These are phyloP conservation scores for Phytophthora citricola DNA, from an alignment of 352 stramenopile species.

Conservation along the genomic window DNA sequence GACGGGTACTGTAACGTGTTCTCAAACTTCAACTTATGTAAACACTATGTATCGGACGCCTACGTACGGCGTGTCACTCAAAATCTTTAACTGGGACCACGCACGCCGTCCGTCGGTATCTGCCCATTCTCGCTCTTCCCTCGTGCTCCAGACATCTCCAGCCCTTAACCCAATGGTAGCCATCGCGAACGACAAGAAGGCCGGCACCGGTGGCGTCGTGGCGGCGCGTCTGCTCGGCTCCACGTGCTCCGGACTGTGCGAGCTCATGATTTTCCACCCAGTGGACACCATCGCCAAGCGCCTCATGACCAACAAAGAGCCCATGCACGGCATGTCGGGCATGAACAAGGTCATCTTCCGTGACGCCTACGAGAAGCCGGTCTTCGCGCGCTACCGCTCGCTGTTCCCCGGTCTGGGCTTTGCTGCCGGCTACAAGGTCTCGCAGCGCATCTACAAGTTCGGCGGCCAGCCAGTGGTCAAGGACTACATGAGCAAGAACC, in stretches of 20 bases:
- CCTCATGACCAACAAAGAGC: slow-evolving; percentile 93
- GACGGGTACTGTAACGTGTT: not conserved
- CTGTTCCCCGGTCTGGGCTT: slow-evolving; percentile 94
- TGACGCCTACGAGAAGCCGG: slow-evolving; percentile 81
- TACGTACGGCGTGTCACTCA: slow-evolving; percentile 18
- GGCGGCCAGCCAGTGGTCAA: slow-evolving; percentile 94
- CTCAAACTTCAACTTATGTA: slow-evolving; percentile 14
- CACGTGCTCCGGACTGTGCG: slow-evolving; percentile 91
- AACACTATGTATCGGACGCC: not conserved
- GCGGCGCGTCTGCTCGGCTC: slow-evolving; percentile 91
- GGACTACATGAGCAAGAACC: slow-evolving; percentile 92
- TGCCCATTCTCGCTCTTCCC: slow-evolving; percentile 29
- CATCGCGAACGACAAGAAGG: slow-evolving; percentile 53
- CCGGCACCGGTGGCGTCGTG: slow-evolving; percentile 50
- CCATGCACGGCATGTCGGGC: slow-evolving; percentile 50
- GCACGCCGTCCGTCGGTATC: slow-evolving; percentile 1
- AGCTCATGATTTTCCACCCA: slow-evolving; percentile 96
- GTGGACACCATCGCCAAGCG: slow-evolving; percentile 96
- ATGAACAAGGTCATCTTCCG: slow-evolving; percentile 91
- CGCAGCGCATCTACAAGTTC: slow-evolving; percentile 98
- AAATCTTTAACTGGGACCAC: slow-evolving; percentile 8
- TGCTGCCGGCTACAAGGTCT: slow-evolving; percentile 96
- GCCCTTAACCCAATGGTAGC: slow-evolving; percentile 48
- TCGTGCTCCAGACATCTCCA: slow-evolving; percentile 16
- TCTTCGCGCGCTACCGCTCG: slow-evolving; percentile 82